A percentile compares a stretch with the other conserved stretches of the same genome.
phyloP scores from a whole-genome alignment of 257 asterid genomes.

The Voacanga thouarsii region DNA sequence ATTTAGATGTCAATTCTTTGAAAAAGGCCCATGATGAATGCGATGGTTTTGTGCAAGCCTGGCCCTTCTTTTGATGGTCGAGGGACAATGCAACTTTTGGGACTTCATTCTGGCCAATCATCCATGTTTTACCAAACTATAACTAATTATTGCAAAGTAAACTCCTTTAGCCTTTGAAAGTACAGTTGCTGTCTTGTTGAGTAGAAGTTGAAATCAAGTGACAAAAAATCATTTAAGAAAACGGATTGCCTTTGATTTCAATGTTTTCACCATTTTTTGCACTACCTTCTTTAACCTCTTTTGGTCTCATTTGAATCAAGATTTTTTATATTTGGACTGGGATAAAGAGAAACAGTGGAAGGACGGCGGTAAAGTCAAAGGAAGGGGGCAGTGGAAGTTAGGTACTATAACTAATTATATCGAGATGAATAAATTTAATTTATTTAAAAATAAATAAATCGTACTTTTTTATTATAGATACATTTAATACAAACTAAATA shows the following conservation, averaged over 20 bases:
- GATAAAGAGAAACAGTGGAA: too few species aligned
- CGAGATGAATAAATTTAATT: too few species aligned
- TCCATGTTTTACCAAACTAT: background rate
- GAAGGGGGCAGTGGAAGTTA: too few species aligned
- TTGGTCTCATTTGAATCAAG: too few species aligned
- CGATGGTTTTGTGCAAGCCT: background rate
- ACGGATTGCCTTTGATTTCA: background rate
- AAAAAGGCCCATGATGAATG: background rate
- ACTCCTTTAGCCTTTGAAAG: slow-evolving; percentile 3
- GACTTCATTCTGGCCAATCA: slow-evolving; percentile 2
- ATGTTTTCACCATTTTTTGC: background rate
- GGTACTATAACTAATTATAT: too few species aligned
- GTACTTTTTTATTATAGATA: too few species aligned
- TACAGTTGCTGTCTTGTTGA: slow-evolving; percentile 12
- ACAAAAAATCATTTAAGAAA: slow-evolving; percentile 1
- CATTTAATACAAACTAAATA: too few species aligned
- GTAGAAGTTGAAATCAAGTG: background rate
- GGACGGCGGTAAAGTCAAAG: too few species aligned
- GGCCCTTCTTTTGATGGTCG: background rate
- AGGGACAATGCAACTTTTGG: background rate
- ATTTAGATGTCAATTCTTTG: background rate
- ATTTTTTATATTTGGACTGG: too few species aligned
- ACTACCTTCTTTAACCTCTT: too few species aligned
- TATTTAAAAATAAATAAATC: too few species aligned
- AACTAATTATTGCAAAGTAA: slow-evolving; percentile 2